Evolutionary conservation across 148 eudicot species (phyloP).

Genomic region (Pharnaceum exiguum): DNA sequence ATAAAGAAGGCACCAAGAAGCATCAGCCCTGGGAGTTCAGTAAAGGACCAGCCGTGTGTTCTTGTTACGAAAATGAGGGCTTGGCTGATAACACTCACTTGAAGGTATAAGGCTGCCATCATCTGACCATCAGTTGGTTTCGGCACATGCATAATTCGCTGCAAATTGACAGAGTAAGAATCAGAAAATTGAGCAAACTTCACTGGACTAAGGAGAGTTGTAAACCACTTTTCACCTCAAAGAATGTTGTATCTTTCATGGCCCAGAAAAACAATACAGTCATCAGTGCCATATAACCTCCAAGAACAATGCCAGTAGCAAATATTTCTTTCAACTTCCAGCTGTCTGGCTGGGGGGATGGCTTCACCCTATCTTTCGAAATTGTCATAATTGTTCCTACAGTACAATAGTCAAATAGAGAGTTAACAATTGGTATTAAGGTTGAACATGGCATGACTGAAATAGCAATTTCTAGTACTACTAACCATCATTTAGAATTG

Average conservation of each 20-base stretch:
- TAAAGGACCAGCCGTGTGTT: constrained; percentile 62
- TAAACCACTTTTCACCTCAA: constrained; percentile 30
- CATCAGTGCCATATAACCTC: constrained; percentile 62
- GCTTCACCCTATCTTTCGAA: constrained; percentile 70
- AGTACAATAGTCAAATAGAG: background rate
- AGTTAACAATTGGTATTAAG: background rate
- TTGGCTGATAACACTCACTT: constrained; percentile 70
- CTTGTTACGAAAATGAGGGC: constrained; percentile 69
- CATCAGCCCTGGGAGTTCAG: constrained; percentile 55
- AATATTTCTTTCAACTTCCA: constrained; percentile 74
- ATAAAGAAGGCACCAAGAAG: constrained; percentile 43
- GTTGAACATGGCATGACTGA: background rate
- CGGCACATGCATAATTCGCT: constrained; percentile 36
- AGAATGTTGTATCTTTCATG: constrained; percentile 41
- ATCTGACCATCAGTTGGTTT: constrained; percentile 24
- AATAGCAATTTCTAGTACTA: background rate
- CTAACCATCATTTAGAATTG: constrained; percentile 63
- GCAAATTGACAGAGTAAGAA: constrained; percentile 4
- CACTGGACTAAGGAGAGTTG: background rate
- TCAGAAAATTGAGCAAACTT: background rate
- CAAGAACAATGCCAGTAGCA: constrained; percentile 65
- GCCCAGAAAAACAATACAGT: constrained; percentile 70
- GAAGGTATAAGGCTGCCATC: constrained; percentile 63
- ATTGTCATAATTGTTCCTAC: constrained; percentile 77
- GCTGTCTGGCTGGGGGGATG: constrained; percentile 70